phyloP scores from a whole-genome alignment of 805 yeast species.

The Lipomyces mesembrius region DNA sequence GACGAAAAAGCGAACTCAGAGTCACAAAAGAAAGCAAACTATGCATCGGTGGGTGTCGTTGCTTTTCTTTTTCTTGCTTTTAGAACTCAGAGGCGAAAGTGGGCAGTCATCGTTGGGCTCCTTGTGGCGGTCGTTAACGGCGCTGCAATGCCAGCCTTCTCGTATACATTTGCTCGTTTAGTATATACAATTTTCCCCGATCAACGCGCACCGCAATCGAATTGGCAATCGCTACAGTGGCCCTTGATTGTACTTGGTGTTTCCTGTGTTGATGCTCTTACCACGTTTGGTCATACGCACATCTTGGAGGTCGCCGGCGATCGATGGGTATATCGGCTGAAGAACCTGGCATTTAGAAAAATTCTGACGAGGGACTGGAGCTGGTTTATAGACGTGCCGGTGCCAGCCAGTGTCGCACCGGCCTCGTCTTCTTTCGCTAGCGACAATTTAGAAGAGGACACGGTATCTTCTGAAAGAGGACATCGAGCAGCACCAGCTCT shows the following conservation, averaged over 20 bases:
- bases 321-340: slow-evolving; percentile 61
- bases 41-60: not conserved
- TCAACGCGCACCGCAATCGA: slow-evolving; percentile 35
- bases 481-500: slow-evolving; percentile 11
- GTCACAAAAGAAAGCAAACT: not conserved
- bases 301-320: slow-evolving; percentile 66
- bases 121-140: slow-evolving; percentile 61
- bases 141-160: slow-evolving; percentile 72
- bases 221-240: slow-evolving; percentile 56
- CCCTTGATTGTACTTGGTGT: slow-evolving; percentile 65
- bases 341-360: slow-evolving; percentile 55
- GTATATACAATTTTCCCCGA: slow-evolving; percentile 64
- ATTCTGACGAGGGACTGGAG: slow-evolving; percentile 57
- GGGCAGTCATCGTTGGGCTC: slow-evolving; percentile 55
- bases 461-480: slow-evolving; percentile 5
- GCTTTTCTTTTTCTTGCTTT: not conserved
- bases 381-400: slow-evolving; percentile 49
- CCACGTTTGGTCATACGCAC: slow-evolving; percentile 57
- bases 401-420: not conserved
- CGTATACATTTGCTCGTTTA: slow-evolving; percentile 74
- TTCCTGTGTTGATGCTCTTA: slow-evolving; percentile 65
- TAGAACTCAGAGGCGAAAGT: slow-evolving; percentile 14
- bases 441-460: not conserved
- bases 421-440: not conserved
- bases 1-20: not conserved